Base-by-base conservation (phyloP, 1,139 yeast species). In the Blastobotrys serpentis region DNA sequence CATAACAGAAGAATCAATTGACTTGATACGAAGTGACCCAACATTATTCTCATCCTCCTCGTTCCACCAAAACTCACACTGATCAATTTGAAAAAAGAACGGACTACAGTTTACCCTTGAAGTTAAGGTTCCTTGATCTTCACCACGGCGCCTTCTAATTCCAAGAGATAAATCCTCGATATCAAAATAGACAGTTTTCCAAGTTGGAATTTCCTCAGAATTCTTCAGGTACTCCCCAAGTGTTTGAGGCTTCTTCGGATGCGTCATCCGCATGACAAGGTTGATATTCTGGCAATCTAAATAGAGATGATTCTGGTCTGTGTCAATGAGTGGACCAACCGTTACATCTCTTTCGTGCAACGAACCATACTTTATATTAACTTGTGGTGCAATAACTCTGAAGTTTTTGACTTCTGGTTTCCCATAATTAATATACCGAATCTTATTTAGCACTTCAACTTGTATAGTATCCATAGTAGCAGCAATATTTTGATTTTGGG, bases 401-500 rank as follows among this genome's bases (percentile, higher is more conserved):
- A 76, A 41, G 53, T 79, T 82, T 29, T 67, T 65, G 1, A 75
- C 69, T 22, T 68, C 61, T 2, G 76, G 70, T 1, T 68, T 58
- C 1, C 74, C 69, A 7, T 64, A 59, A 46, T 77, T 65, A 18
- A 59, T 55, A 34, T 57, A 60, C 25, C 72, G 62, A 8, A 56
- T 56, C 26, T 71, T 68, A 33, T 65, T 66, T 10, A 86, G 72
- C 2, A 84, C 78, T n/a, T 78, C 76, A 21, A 78, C 66, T 52
- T 89, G 95, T 17, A 88, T 67, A 16, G 66, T 62, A 62, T 90
- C 96, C 63, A 89, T 70, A 1, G 80, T 67, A 5, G 75, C 70
- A 21, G 73, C 72, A 41, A 81, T 59, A 3, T 67, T 44, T 64
- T 47, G 48, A 25, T 52, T 49, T 4, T 56, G 58, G 6, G 56